phyloP scores from a whole-genome alignment of 345 rosid species.

The Garcia nutans region DNA sequence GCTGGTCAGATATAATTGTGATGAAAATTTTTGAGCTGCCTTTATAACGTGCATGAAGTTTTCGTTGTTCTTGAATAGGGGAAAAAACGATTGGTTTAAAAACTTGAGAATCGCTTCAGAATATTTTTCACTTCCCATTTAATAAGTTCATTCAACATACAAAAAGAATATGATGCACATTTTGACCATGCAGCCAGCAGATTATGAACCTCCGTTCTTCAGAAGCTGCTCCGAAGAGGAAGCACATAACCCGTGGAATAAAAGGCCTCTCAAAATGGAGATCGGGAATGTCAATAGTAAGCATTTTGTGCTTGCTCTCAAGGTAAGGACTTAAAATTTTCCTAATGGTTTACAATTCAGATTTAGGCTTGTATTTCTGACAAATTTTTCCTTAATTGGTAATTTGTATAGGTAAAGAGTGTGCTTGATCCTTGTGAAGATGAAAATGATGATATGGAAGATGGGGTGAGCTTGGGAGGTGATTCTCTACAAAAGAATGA shows the following conservation, averaged over 20 bases:
- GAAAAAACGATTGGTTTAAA: not conserved
- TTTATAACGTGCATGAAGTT: not conserved
- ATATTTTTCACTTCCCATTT: not conserved
- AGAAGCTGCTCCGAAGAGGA: conserved; percentile 79
- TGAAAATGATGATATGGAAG: conserved; percentile 73
- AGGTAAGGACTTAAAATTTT: conserved; percentile 41
- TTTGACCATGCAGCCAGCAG: conserved; percentile 63
- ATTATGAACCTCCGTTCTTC: conserved; percentile 97
- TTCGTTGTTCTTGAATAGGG: not conserved
- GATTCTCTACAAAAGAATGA: conserved; percentile 58
- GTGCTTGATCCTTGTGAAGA: conserved; percentile 98
- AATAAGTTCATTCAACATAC: not conserved
- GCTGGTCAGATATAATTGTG: not conserved
- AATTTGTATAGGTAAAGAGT: conserved; percentile 72
- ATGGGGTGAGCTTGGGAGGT: conserved; percentile 61
- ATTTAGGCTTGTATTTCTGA: conserved; percentile 3
- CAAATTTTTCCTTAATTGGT: conserved; percentile 9
- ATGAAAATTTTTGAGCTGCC: not conserved
- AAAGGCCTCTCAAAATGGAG: conserved; percentile 89
- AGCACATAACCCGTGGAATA: conserved; percentile 76
- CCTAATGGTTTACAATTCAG: conserved; percentile 11
- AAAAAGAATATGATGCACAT: not conserved
- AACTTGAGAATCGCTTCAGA: not conserved
- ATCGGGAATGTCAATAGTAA: conserved; percentile 97
- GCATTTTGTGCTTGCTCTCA: conserved; percentile 82